phyloP scores from a whole-genome alignment of 257 asterid species.

The Rauvolfia tetraphylla region DNA sequence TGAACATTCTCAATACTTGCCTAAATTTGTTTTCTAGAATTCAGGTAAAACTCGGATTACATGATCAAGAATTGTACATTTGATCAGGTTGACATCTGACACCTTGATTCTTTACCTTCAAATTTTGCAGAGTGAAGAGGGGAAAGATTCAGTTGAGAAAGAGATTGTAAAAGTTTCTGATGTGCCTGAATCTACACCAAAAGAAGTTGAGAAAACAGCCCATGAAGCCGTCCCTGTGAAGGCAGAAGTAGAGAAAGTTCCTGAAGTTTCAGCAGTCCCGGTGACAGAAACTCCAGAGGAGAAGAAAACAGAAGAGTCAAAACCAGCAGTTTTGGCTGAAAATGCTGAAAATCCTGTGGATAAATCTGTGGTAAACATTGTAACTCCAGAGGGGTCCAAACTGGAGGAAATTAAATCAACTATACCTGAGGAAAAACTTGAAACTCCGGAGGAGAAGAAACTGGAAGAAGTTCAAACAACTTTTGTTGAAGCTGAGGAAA shows the following conservation, averaged over 20 bases:
- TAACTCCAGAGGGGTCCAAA: constrained; percentile 3
- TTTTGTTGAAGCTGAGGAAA: neutral
- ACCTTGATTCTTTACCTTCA: neutral
- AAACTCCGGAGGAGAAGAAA: constrained; percentile 5
- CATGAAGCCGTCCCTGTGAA: constrained; percentile 18
- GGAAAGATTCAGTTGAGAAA: constrained; percentile 6
- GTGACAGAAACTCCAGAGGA: constrained; percentile 11
- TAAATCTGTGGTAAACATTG: neutral
- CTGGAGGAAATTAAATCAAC: constrained; percentile 13
- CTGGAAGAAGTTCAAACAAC: neutral
- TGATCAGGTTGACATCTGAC: neutral
- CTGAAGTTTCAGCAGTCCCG: constrained; percentile 2
- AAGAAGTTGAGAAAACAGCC: constrained; percentile 12
- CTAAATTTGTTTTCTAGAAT: too few species aligned
- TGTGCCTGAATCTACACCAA: constrained; percentile 19
- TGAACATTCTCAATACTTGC: too few species aligned
- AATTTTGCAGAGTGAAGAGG: constrained; percentile 2
- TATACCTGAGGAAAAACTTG: constrained; percentile 4
- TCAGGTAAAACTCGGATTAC: neutral
- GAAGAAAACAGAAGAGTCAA: constrained; percentile 13
- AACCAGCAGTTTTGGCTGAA: constrained; percentile 10
- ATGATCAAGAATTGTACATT: neutral
- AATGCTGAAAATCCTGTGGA: constrained; percentile 3
- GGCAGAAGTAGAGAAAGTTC: constrained; percentile 12
- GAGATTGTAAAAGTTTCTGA: constrained; percentile 12